Percentiles rank a stretch among this genome's conserved stretches.
Conservation (phyloP, 768 basidiomycete species). For the Tylopilus subfusipes region DNA sequence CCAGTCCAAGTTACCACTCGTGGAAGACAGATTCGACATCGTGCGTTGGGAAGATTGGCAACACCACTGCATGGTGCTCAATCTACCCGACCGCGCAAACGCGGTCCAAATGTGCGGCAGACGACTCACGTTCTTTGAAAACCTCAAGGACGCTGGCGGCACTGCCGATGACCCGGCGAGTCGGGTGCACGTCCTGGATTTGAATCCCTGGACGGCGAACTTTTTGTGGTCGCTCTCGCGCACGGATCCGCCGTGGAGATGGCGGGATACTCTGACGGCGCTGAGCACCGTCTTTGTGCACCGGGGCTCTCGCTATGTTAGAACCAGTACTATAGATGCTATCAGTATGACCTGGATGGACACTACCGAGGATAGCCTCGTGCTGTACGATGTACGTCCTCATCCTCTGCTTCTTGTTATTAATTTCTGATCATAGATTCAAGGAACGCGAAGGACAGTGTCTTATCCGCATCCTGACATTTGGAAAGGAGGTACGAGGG, state of each 20-base stretch:
- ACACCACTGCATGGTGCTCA: conserved; percentile 33
- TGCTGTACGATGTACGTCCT: conserved; percentile 50
- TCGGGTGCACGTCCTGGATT: conserved; percentile 30
- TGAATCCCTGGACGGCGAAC: conserved; percentile 26
- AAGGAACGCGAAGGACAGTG: conserved; percentile 35
- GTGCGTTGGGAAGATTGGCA: conserved; percentile 59
- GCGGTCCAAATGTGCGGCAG: conserved; percentile 29
- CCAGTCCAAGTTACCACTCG: conserved; percentile 48
- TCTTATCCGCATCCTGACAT: conserved; percentile 31
- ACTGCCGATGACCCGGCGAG: conserved; percentile 13
- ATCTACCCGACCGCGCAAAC: conserved; percentile 31
- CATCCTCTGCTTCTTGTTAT: background rate
- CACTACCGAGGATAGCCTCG: conserved; percentile 59
- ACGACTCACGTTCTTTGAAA: conserved; percentile 33
- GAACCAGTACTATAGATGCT: conserved; percentile 42
- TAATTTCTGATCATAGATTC: background rate
- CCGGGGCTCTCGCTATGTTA: conserved; percentile 25
- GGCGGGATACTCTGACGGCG: conserved; percentile 24
- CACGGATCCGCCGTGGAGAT: conserved; percentile 30
- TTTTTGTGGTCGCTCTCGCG: conserved; percentile 28
- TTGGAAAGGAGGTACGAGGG: conserved; percentile 24
- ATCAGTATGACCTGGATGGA: conserved; percentile 48
- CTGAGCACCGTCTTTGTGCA: conserved; percentile 30
- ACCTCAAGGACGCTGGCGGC: conserved; percentile 15
- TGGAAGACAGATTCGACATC: conserved; percentile 40